Evolutionary conservation across 73 alveolate species (phyloP), one percentile per base, ranked within the genome.

Genomic region (Paramecium primaurelia): DNA sequence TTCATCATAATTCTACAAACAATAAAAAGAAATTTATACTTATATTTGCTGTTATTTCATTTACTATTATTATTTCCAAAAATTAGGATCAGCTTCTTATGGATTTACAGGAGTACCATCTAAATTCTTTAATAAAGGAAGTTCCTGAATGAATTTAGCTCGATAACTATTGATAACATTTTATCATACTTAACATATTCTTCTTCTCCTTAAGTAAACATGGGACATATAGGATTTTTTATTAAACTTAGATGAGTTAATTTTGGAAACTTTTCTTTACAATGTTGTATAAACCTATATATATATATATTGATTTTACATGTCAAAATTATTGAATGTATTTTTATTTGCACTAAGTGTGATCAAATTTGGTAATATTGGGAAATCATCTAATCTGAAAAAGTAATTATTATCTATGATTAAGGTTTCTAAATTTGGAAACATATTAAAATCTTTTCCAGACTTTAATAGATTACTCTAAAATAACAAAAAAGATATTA

Each of bases 311-410:
- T 14, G 25, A 22, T 22, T 22, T 20, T 75, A 75, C 88, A 37
- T 75, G 6, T 75, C 88, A 8, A 75, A 37, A 40, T 75, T 75
- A 40, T 75, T 75, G 12, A 75, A 75, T 32, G 42, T 34, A 36
- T 75, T 75, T 20, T 75, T 75, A n/a, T 75, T 75, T 75, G 88
- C 88, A 18, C 68, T 37, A 16, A 75, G 32, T 6, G 88, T 75
- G 7, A 37, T 37, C 38, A 75, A 37, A 34, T 75, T 26, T 16
- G 58, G 58, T 10, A 75, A 75, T 3, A 34, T 34, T 14, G 88
- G 88, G 18, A 75, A 75, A n/a, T 75, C 88, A 75, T 75, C 60
- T 7, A 75, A 34, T 22, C 60, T 75, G 40, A 75, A 75, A 37
- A 75, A 40, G 14, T 75, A 75, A 37, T 75, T 75, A 40, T 75